Conservation (phyloP, 73 alveolate species). For the Paramecium pentaurelia region DNA sequence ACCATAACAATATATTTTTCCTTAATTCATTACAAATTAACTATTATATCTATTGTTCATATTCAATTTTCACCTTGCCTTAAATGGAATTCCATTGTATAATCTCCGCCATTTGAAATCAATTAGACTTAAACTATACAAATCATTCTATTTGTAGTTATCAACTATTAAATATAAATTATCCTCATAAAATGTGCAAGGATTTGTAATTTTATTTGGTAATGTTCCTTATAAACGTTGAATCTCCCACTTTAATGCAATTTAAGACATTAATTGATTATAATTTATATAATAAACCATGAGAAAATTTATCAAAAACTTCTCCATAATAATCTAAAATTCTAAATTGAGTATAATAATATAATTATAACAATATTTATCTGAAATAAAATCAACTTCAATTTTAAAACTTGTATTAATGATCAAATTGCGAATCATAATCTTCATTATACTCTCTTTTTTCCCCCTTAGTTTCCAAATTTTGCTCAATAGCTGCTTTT, state of each 20-base stretch:
- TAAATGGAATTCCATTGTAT: background rate
- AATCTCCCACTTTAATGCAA: conserved; percentile 21
- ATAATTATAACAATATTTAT: background rate
- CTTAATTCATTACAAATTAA: conserved; percentile 12
- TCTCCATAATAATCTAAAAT: background rate
- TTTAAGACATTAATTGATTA: background rate
- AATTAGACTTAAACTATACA: background rate
- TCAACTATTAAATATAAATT: conserved; percentile 31
- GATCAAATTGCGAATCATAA: background rate
- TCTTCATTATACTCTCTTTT: background rate
- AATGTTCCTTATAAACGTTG: background rate
- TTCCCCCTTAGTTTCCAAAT: background rate
- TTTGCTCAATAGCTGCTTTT: background rate
- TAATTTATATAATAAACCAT: background rate
- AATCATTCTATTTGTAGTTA: conserved; percentile 33
- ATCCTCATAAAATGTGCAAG: conserved; percentile 19
- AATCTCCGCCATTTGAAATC: conserved; percentile 36
- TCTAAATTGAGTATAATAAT: background rate
- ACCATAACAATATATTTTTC: conserved; percentile 34
- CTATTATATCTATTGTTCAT: background rate
- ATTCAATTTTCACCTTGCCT: conserved; percentile 24
- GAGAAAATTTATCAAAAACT: background rate
- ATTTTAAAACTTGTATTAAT: background rate
- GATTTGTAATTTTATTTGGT: conserved; percentile 8
- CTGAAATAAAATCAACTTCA: background rate